Base-by-base conservation (phyloP, 148 eudicot genomes). In the Heliosperma pusillum region DNA sequence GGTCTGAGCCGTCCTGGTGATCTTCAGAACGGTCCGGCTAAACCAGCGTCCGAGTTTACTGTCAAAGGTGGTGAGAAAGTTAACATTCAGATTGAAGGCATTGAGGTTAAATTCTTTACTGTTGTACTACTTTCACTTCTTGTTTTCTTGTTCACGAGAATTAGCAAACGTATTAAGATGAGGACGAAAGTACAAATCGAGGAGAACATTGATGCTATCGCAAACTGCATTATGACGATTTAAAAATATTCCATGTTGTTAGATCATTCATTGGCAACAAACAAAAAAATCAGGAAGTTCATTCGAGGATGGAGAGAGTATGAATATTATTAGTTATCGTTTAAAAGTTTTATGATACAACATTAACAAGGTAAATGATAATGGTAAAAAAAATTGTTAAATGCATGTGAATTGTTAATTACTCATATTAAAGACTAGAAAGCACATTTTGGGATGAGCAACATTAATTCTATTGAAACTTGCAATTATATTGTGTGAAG, bases 41-140 rank as follows among this genome's bases (percentile, higher is more conserved):
- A 91, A 77, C 97, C 96, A 13, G 98, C 98, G 0, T 94, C 98
- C 0, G 98, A 94, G 83, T 94, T 94, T 83, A 86, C 85, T 52
- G 91, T 94, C 58, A 91, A 90, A 76, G 97, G 93, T 50, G 97
- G 97, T 71, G 97, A 91, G 78, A 94, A 89, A 81, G 97, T 91
- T 42, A 94, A 91, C 76, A 92, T 94, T 47, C 97, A 94, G 80
- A 94, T 94, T 50, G 97, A 94, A 77, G 98, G 98, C 83, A 90
- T 94, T 82, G 97, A 94, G 98, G 98, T 93, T 42, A 62, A 71
- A 73, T 60, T 44, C 58, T 56, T 21, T 40, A 27, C 75, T 47
- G 0, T 72, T 64, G 20, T 21, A 21, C 9, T 33, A 33, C 36
- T 6, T 36, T 55, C 36, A 7, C 19, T 45, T 69, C 64, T 10